Conservation (phyloP, 169 alveolate species). For the Neospora caninum region DNA sequence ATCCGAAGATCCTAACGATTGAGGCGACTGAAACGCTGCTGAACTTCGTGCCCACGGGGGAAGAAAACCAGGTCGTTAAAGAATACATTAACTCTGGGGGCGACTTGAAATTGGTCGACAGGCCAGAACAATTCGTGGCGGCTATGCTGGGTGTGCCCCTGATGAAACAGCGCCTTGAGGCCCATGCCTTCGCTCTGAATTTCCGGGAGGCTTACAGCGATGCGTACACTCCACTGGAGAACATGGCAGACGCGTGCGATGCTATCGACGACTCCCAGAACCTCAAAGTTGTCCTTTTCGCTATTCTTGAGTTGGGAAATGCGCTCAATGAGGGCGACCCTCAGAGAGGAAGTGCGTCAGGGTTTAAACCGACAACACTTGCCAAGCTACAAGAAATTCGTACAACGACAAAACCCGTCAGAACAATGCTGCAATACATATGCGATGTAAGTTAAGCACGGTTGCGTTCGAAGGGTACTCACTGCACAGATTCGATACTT, state of each 20-base stretch:
- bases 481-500: too few species aligned
- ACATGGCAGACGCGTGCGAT: slow-evolving; percentile 83
- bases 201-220: slow-evolving; percentile 85
- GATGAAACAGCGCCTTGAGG: slow-evolving; percentile 84
- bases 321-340: slow-evolving; percentile 87
- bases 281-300: slow-evolving; percentile 81
- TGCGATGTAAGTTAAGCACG: slow-evolving; percentile 72
- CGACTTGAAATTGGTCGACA: slow-evolving; percentile 84
- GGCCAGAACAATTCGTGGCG: slow-evolving; percentile 92
- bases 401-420: slow-evolving; percentile 88
- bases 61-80: slow-evolving; percentile 85
- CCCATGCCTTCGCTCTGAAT: slow-evolving; percentile 84
- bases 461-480: too few species aligned
- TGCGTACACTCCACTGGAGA: slow-evolving; percentile 80
- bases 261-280: slow-evolving; percentile 77
- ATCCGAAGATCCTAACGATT: slow-evolving; percentile 81
- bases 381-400: slow-evolving; percentile 86
- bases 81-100: slow-evolving; percentile 84
- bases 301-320: slow-evolving; percentile 87
- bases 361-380: slow-evolving; percentile 88
- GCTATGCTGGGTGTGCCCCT: slow-evolving; percentile 88
- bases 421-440: slow-evolving; percentile 86
- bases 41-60: slow-evolving; percentile 86
- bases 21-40: slow-evolving; percentile 90
- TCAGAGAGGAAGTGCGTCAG: slow-evolving; percentile 89